Evolutionary conservation across 148 eudicot genomes (phyloP), one percentile per base, ranked within the genome.

Genomic region (Rhododendron molle): DNA sequence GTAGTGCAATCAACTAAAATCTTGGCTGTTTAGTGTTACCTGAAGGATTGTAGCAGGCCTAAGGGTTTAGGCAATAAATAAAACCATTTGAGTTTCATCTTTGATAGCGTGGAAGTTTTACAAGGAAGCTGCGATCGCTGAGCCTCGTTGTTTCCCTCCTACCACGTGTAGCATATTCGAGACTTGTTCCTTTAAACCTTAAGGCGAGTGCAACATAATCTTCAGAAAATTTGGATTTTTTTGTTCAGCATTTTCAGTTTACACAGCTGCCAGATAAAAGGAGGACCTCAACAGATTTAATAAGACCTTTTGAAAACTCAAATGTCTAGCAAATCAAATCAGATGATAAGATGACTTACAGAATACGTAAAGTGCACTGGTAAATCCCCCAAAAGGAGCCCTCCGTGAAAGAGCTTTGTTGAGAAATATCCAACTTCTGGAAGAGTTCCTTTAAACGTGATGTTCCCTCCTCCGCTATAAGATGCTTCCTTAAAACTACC

Each of bases 381-480:
- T 38, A 88, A 85, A 88, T 91, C 90, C 83, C 86, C 92, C 84
- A 92, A 69, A 83, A 81, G 90, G 71, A 97, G 94, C 44, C 95
- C 89, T 89, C 93, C 94, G 73, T 84, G 85, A 83, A 95, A 97
- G 86, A 97, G 92, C 86, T 94, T 89, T 81, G 91, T 85, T 23
- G 88, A 91, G 85, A 91, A 81, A 86, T 90, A 89, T 76, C 87
- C 88, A 77, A 76, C 34, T 11, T 73, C 88, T 83, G 86, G 92
- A 81, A 96, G 96, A 88, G 60, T 86, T 87, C 99, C 97, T 88
- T 76, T 91, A 76, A 93, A 94, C 67, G 93, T 91, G 82, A 97
- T 85, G 89, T 89, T 95, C 60, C 99, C 93, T 85, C 98, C 99
- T 89, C 99, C 99, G 40, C 84, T 91, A 88, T 94, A 97, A 85